Percentiles rank a stretch among this genome's conserved stretches.
Evolutionary conservation across 1,284 basidiomycete genomes (phyloP).

Genomic region (Anthracocystis walkeri): DNA sequence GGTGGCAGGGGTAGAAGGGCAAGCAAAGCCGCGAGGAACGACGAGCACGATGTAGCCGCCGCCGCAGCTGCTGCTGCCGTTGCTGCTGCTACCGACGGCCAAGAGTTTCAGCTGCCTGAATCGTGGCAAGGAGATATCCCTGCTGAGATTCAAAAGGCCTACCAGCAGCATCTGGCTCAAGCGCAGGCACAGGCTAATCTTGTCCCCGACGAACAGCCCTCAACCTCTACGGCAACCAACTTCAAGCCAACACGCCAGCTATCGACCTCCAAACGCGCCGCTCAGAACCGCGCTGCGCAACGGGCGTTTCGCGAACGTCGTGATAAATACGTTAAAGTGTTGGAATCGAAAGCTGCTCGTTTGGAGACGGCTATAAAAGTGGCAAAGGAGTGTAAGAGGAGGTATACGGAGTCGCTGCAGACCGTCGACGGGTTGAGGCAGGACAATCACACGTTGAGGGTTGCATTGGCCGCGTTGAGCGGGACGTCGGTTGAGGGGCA

Average conservation of each 20-base stretch:
- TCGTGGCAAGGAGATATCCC: slow-evolving; percentile 37
- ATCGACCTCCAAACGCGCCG: slow-evolving; percentile 59
- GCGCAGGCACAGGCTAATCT: slow-evolving; percentile 23
- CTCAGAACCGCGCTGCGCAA: slow-evolving; percentile 64
- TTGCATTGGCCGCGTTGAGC: slow-evolving; percentile 60
- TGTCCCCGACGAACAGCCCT: neutral
- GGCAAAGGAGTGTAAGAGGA: slow-evolving; percentile 54
- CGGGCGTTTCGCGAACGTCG: slow-evolving; percentile 64
- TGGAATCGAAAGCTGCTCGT: slow-evolving; percentile 56
- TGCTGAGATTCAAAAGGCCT: slow-evolving; percentile 38
- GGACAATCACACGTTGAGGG: slow-evolving; percentile 58
- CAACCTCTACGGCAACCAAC: slow-evolving; percentile 1
- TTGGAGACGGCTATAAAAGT: slow-evolving; percentile 52
- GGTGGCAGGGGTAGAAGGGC: neutral
- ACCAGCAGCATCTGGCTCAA: slow-evolving; percentile 44
- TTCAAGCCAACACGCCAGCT: slow-evolving; percentile 50
- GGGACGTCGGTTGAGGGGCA: slow-evolving; percentile 39
- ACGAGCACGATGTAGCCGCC: slow-evolving; percentile 15
- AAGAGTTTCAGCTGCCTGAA: slow-evolving; percentile 20
- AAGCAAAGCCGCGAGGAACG: slow-evolving; percentile 21
- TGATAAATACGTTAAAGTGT: slow-evolving; percentile 61
- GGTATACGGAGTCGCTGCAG: slow-evolving; percentile 53
- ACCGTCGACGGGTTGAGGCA: slow-evolving; percentile 60
- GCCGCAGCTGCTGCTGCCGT: slow-evolving; percentile 27
- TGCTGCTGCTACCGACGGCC: slow-evolving; percentile 11